Evolutionary conservation across 2,329 filamentous ascomycete genomes (phyloP), one percentile per base, ranked within the genome.

Genomic region (Xylaria digitata): DNA sequence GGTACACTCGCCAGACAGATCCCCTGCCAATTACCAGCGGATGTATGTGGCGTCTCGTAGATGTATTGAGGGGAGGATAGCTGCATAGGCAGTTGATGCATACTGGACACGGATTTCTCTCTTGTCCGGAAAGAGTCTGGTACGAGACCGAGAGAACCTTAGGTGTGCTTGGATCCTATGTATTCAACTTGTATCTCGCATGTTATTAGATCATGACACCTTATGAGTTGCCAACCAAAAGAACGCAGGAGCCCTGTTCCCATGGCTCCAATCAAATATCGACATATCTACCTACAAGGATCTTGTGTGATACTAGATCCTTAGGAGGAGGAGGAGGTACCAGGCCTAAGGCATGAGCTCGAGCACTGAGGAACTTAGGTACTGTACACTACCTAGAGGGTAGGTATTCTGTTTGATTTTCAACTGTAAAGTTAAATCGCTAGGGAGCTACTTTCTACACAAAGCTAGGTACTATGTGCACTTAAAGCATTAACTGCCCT

Each of bases 41-140:
- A 75, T 81, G 80, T 81, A 80, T 82, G 82, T 82, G 82, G 81
- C 81, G 79, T 80, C 78, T 83, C 77, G 76, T 80, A 80, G 79
- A 79, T 77, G 74, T 73, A 80, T 79, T 81, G 77, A 79, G 76
- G 77, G 78, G 75, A 83, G 83, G 83, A 75, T 84, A 78, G 76
- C 75, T 84, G 83, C 83, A 85, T 81, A 74, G 74, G 72, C 78
- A 37, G 75, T 72, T 79, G 75, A 79, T 80, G 80, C 81, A 80
- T 80, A 76, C 77, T 66, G 57, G 77, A 78, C 76, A 77, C 75
- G 75, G 76, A 74, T 71, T 74, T 75, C 73, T 74, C 73, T 73
- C 60, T 63, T 65, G 58, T 67, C 69, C 58, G 63, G 63, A 57
- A 60, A 56, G 48, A 37, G 57, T 65, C 56, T 57, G 21, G 52